phyloP scores from a whole-genome alignment of 371 early-diverging fungal genomes.

The Blastocladiella emersonii region DNA sequence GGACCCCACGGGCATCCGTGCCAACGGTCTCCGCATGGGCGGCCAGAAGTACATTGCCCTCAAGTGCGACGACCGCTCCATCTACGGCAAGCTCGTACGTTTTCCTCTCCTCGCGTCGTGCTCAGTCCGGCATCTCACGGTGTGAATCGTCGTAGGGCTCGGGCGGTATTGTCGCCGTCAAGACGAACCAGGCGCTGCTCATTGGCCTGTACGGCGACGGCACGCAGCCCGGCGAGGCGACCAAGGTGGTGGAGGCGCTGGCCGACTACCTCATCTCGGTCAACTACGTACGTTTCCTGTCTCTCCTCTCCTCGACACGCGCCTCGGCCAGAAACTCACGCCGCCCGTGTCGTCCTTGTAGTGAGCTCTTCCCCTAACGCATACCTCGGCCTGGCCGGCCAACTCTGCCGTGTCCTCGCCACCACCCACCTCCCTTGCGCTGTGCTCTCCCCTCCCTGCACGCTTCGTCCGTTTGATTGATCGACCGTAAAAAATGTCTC shows the following conservation, averaged over 20 bases:
- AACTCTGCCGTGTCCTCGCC: no score
- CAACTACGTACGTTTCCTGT: neutral
- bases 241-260: constrained; percentile 58
- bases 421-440: no score
- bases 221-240: constrained; percentile 59
- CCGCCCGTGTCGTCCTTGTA: no score
- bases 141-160: no score
- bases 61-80: constrained; percentile 42
- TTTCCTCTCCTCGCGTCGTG: neutral
- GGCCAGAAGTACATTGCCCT: constrained; percentile 62
- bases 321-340: no score
- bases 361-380: no score
- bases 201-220: constrained; percentile 54
- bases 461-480: no score
- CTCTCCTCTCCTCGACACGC: no score
- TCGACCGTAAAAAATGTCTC: no score
- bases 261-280: constrained; percentile 65
- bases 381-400: no score
- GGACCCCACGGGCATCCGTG: constrained; percentile 38
- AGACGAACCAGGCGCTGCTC: constrained; percentile 68
- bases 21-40: constrained; percentile 48
- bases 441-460: no score
- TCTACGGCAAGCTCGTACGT: constrained; percentile 69
- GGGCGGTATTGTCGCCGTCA: constrained; percentile 56
- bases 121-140: neutral